These are phyloP conservation scores for Pisolithus thermaeus DNA, from an alignment of 1,284 basidiomycete species.

Conservation along the genomic window DNA sequence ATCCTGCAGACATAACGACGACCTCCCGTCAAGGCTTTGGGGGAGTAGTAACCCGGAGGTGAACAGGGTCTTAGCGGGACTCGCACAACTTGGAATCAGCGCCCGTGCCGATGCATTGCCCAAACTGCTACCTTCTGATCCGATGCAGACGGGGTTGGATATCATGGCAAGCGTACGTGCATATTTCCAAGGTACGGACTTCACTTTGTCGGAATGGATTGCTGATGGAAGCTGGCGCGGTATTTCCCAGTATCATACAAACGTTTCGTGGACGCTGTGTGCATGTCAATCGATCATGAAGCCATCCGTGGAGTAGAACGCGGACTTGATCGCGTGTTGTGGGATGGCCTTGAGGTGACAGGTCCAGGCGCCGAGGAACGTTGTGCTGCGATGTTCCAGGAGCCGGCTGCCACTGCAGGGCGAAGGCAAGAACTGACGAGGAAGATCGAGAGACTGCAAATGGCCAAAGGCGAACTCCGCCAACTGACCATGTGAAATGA, in stretches of 20 bases:
- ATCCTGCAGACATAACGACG: constrained; percentile 29
- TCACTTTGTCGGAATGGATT: not conserved
- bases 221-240: not conserved
- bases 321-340: constrained; percentile 41
- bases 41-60: not conserved
- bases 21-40: constrained; percentile 22
- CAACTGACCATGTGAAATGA: not conserved
- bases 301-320: constrained; percentile 42
- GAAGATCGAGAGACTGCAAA: constrained; percentile 47
- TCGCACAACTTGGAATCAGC: constrained; percentile 41
- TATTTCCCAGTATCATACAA: constrained; percentile 52
- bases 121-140: constrained; percentile 49
- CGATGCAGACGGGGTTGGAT: constrained; percentile 47
- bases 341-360: constrained; percentile 38
- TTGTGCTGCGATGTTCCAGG: constrained; percentile 52
- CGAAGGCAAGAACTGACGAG: constrained; percentile 45
- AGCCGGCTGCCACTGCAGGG: constrained; percentile 41
- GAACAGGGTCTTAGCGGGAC: constrained; percentile 29
- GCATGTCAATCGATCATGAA: constrained; percentile 57
- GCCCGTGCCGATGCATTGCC: constrained; percentile 40
- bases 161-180: constrained; percentile 71
- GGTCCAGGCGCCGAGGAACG: constrained; percentile 17
- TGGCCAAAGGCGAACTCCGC: constrained; percentile 44
- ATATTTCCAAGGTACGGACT: constrained; percentile 59
- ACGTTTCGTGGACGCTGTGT: constrained; percentile 58